Conservation (phyloP, 768 basidiomycete genomes). For the Boletus pseudopeckii region DNA sequence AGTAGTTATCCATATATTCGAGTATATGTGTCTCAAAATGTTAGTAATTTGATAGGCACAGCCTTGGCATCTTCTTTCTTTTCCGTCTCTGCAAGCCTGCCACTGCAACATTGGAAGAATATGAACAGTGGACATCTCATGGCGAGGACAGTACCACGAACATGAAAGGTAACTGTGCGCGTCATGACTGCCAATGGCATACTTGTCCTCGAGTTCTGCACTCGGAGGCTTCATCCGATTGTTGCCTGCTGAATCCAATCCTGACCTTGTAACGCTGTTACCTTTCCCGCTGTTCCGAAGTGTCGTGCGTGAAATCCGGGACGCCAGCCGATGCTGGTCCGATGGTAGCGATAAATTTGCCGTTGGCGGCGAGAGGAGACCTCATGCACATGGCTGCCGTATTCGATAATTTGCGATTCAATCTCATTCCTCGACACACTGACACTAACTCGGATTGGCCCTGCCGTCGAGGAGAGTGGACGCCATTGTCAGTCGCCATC, state of each 20-base stretch:
- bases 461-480: no score
- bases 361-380: no score
- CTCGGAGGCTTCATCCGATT: not conserved
- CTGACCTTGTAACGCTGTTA: no score
- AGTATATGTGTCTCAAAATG: slow-evolving; percentile 11
- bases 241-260: not conserved
- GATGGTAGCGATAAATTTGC: no score
- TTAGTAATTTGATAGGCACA: slow-evolving; percentile 15
- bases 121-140: not conserved
- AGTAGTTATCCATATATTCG: slow-evolving; percentile 14
- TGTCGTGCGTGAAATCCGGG: not conserved
- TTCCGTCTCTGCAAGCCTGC: not conserved
- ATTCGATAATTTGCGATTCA: no score
- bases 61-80: not conserved
- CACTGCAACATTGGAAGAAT: not conserved
- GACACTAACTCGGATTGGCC: no score
- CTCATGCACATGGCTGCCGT: no score
- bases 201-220: not conserved
- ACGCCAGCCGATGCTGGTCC: not conserved
- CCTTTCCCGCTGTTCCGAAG: not conserved
- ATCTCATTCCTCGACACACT: no score
- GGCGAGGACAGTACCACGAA: not conserved
- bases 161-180: no score
- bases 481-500: no score
- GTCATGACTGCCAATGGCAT: not conserved